Evolutionary conservation across 306 rosid species (phyloP).

Genomic region (Geum urbanum): DNA sequence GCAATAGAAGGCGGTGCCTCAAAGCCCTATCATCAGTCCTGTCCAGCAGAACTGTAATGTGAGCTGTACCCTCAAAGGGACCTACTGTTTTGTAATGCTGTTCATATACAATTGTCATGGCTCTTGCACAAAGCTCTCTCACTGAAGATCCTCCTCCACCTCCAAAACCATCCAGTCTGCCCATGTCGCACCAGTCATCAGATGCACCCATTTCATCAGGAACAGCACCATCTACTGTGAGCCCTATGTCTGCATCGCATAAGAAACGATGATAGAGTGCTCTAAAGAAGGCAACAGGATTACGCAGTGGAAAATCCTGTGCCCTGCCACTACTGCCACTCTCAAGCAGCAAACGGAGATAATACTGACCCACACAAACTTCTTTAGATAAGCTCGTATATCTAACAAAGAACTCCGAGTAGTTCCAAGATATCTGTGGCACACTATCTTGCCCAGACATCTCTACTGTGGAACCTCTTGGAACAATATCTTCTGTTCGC

Average conservation of each 20-base stretch:
- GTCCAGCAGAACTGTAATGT: slow-evolving; percentile 91
- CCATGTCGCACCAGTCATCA: slow-evolving; percentile 99
- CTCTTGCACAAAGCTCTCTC: slow-evolving; percentile 98
- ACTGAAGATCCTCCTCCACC: slow-evolving; percentile 98
- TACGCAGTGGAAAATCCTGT: slow-evolving; percentile 90
- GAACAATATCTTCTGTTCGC: slow-evolving; percentile 96
- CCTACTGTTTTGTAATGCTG: slow-evolving; percentile 83
- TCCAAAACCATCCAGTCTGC: slow-evolving; percentile 98
- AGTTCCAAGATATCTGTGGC: slow-evolving; percentile 96
- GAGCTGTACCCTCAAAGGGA: slow-evolving; percentile 93
- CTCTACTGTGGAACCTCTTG: slow-evolving; percentile 62
- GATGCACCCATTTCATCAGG: slow-evolving; percentile 98
- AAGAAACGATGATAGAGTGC: slow-evolving; percentile 93
- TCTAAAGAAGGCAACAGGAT: slow-evolving; percentile 92
- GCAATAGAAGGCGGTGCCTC: slow-evolving; percentile 97
- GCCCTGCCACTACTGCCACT: slow-evolving; percentile 94
- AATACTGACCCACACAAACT: slow-evolving; percentile 98
- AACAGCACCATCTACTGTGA: slow-evolving; percentile 94
- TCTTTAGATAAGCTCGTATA: slow-evolving; percentile 97
- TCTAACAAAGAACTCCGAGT: slow-evolving; percentile 81
- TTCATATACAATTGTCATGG: slow-evolving; percentile 97
- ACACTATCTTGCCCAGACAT: slow-evolving; percentile 60
- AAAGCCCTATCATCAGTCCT: slow-evolving; percentile 97
- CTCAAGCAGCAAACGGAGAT: slow-evolving; percentile 92
- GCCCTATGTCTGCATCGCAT: slow-evolving; percentile 97